phyloP scores from a whole-genome alignment of 116 monocot species.

The Posidonia oceanica region DNA sequence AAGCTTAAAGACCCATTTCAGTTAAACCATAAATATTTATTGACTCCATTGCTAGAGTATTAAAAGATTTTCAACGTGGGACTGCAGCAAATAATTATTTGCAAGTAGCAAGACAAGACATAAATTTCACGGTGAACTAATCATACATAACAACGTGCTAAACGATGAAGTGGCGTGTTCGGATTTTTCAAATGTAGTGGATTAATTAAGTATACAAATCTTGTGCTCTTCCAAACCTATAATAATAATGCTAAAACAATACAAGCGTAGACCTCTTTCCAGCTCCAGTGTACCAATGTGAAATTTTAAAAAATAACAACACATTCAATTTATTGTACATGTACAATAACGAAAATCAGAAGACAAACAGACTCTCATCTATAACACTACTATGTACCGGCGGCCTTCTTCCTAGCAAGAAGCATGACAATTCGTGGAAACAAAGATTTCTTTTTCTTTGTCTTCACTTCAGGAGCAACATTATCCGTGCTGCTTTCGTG shows the following conservation, averaged over 20 bases:
- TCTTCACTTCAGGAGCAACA: slow-evolving; percentile 5
- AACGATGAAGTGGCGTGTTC: too few species aligned
- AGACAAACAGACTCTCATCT: not conserved
- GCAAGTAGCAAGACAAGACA: too few species aligned
- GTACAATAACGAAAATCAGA: not conserved
- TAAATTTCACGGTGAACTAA: too few species aligned
- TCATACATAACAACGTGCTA: too few species aligned
- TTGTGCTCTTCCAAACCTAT: not conserved
- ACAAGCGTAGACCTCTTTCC: not conserved
- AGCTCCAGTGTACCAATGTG: not conserved
- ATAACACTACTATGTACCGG: not conserved
- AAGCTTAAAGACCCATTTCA: too few species aligned
- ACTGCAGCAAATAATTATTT: too few species aligned
- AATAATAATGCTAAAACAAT: not conserved
- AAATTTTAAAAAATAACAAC: not conserved
- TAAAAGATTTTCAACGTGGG: too few species aligned
- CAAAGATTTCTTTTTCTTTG: slow-evolving; percentile 20
- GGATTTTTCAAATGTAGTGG: too few species aligned
- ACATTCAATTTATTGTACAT: not conserved
- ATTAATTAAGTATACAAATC: not conserved
- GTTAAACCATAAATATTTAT: too few species aligned
- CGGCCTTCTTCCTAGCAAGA: slow-evolving; percentile 18
- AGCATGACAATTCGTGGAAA: slow-evolving; percentile 19
- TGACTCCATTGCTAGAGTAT: too few species aligned
- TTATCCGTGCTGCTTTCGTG: not conserved